A percentile compares a stretch with the other conserved stretches of the same genome.
phyloP scores from a whole-genome alignment of 2,329 filamentous ascomycete species.

The Colletotrichum tamarilloi region DNA sequence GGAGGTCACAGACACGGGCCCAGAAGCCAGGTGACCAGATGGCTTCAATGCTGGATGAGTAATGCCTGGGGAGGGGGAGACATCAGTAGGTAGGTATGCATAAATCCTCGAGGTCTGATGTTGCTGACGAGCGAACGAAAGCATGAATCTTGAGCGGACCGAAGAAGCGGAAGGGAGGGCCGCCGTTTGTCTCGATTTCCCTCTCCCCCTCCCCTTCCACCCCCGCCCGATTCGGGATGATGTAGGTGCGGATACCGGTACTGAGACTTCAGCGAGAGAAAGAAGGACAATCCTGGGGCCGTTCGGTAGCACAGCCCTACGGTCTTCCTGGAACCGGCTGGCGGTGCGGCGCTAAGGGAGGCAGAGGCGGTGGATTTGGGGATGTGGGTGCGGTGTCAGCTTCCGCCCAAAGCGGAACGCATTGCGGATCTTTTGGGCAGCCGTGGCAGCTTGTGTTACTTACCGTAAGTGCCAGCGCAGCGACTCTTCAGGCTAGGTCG shows the following conservation, averaged over 20 bases:
- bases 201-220: too few relatives aligned
- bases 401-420: constrained; percentile 8
- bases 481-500: not conserved
- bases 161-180: not conserved
- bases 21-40: not conserved
- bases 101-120: constrained; percentile 8
- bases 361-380: not conserved
- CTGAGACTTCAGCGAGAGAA: not conserved
- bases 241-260: not conserved
- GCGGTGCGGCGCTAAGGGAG: constrained; percentile 10
- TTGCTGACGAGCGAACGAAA: not conserved
- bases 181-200: constrained; percentile 1
- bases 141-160: not conserved
- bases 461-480: not conserved
- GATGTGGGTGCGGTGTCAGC: constrained; percentile 13
- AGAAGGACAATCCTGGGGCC: not conserved
- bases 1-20: constrained; percentile 1
- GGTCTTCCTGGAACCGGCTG: not conserved
- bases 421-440: not conserved
- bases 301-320: constrained; percentile 19
- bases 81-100: not conserved
- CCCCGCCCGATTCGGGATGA: not conserved
- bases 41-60: not conserved
- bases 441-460: not conserved
- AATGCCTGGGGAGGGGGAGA: not conserved